phyloP scores from a whole-genome alignment of 306 rosid species.

The Acacia confusa region DNA sequence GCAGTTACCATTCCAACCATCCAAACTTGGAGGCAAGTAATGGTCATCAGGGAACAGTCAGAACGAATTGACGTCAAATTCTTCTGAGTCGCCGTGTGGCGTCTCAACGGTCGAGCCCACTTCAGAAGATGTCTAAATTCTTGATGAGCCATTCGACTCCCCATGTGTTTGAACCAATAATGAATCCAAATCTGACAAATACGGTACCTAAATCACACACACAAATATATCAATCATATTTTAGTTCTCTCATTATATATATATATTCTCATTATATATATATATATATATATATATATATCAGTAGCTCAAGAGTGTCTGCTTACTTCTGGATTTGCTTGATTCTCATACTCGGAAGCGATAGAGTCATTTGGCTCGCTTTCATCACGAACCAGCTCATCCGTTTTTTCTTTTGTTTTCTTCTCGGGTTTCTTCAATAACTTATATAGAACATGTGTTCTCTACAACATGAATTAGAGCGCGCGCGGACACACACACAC shows the following conservation, averaged over 20 bases:
- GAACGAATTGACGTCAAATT: too few relatives aligned
- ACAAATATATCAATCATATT: not conserved
- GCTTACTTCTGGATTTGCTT: slow-evolving; percentile 32
- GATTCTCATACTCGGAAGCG: slow-evolving; percentile 6
- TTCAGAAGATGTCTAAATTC: too few relatives aligned
- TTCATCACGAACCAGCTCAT: slow-evolving; percentile 2
- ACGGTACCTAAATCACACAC: slow-evolving; percentile 18
- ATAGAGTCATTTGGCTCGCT: slow-evolving; percentile 8
- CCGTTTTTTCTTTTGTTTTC: slow-evolving; percentile 4
- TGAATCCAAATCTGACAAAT: not conserved
- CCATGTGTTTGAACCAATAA: too few relatives aligned
- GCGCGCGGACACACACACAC: too few relatives aligned
- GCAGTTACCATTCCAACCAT: too few relatives aligned
- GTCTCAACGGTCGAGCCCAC: too few relatives aligned
- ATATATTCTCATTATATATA: not conserved
- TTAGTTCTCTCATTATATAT: slow-evolving; percentile 18
- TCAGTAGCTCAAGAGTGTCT: not conserved
- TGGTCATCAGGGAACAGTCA: too few relatives aligned
- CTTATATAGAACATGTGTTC: slow-evolving; percentile 42
- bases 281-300: not conserved
- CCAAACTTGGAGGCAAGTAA: too few relatives aligned
- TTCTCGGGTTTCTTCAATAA: slow-evolving; percentile 30
- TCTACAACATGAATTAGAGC: slow-evolving; percentile 25
- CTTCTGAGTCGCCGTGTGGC: too few relatives aligned
- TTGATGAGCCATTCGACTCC: too few relatives aligned